Evolutionary conservation across 2,329 filamentous ascomycete species (phyloP), one percentile per base, ranked within the genome.

Genomic region (Sporothrix inflata): DNA sequence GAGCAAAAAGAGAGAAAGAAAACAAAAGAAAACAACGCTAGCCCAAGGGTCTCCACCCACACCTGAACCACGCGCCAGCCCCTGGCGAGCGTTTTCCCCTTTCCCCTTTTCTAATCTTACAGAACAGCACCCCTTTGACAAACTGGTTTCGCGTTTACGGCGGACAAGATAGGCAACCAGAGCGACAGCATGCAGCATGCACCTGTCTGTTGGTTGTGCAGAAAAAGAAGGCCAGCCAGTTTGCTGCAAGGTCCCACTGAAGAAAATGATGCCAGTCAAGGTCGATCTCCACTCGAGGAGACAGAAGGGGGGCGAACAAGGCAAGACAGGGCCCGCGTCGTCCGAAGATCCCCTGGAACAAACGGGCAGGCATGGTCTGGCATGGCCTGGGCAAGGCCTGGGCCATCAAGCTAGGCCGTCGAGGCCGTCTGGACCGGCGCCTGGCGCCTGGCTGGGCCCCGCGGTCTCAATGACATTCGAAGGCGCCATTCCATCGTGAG

Each of bases 401-500:
- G 45, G 45, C 45, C 45, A 47, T 12, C 14, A 47, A 47, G 45
- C 45, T 47, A 19, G 30, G 30, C 30, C 30, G 30, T 34, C 30
- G 3, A 34, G 30, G 5, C 14, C 45, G 45, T 16, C 49, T 63
- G 57, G n/a, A 24, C 34, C n/a, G n/a, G 57, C 4, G 34, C 57
- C n/a, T 63, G 57, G 34, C 8, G 55, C 27, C 27, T 60, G 24
- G 51, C 30, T 40, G 45, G 57, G 30, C 30, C 40, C 21, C 47
- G 40, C 47, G 2, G 21, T 3, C 40, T n/a, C 47, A 51, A 67
- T 49, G 69, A 47, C 61, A 63, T 42, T 45, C 14, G 60, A 30
- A 55, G 60, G 55, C 51, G 55, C 69, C 42, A 71, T 71, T 65
- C 42, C 49, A 57, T 63, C 47, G 60, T 49, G 53, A 63, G 69